Conservation (phyloP, 2,329 filamentous ascomycete species). For the Dothistroma pini region DNA sequence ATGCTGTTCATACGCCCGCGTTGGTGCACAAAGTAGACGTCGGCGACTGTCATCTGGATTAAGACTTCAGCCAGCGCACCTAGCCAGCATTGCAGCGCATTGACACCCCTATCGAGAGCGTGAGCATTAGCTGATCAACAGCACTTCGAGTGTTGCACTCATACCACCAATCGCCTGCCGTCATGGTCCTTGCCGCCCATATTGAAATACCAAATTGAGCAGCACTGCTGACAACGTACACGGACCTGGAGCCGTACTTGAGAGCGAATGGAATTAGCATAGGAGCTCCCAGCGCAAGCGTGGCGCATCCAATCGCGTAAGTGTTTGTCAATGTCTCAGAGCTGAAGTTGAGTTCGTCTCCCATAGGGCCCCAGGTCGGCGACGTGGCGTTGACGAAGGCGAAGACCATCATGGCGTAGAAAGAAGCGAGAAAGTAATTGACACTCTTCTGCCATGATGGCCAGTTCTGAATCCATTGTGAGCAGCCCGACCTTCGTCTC, state of each 20-base stretch:
- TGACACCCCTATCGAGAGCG: constrained; percentile 30
- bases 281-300: constrained; percentile 47
- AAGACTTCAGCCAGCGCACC: constrained; percentile 51
- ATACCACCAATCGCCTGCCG: constrained; percentile 41
- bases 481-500: neutral
- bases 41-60: constrained; percentile 47
- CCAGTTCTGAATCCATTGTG: constrained; percentile 40
- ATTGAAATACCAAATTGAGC: constrained; percentile 49
- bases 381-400: constrained; percentile 42
- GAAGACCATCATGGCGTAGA: constrained; percentile 44
- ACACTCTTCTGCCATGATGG: constrained; percentile 39
- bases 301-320: constrained; percentile 45
- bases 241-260: constrained; percentile 49
- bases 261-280: constrained; percentile 52
- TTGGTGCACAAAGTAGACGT: constrained; percentile 46
- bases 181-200: constrained; percentile 47
- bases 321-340: constrained; percentile 43
- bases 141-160: neutral
- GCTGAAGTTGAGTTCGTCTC: constrained; percentile 43
- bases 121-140: neutral
- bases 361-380: constrained; percentile 44
- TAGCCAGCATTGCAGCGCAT: constrained; percentile 43
- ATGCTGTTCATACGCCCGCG: constrained; percentile 47
- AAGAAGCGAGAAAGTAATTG: constrained; percentile 43
- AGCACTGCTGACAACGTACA: constrained; percentile 47